phyloP scores from a whole-genome alignment of 345 rosid genomes.

The Euphorbia tirucalli region DNA sequence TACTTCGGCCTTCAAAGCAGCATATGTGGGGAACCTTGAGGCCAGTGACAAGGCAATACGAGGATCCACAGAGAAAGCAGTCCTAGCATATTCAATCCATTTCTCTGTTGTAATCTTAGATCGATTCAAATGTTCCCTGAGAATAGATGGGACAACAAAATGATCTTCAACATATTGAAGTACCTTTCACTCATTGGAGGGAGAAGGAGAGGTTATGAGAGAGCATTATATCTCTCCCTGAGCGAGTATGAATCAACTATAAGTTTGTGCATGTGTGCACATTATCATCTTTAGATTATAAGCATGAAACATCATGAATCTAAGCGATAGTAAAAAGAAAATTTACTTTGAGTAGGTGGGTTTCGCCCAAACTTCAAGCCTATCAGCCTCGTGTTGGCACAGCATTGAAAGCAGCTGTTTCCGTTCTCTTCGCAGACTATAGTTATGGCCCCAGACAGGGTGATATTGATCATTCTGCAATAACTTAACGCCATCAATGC shows the following conservation, averaged over 20 bases:
- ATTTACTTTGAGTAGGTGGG: slow-evolving; percentile 83
- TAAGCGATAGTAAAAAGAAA: background rate
- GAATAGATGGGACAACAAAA: slow-evolving; percentile 23
- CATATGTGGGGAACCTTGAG: slow-evolving; percentile 79
- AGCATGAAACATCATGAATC: background rate
- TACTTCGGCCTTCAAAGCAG: slow-evolving; percentile 71
- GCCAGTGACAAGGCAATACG: slow-evolving; percentile 75
- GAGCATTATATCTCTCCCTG: background rate
- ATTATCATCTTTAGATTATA: background rate
- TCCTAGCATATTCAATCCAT: slow-evolving; percentile 83
- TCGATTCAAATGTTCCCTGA: slow-evolving; percentile 64
- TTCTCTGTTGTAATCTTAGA: slow-evolving; percentile 73
- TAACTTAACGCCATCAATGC: slow-evolving; percentile 19
- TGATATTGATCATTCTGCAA: slow-evolving; percentile 68
- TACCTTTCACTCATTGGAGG: background rate
- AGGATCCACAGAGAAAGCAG: slow-evolving; percentile 90
- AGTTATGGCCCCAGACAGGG: slow-evolving; percentile 97
- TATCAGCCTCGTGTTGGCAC: slow-evolving; percentile 96
- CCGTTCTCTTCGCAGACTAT: slow-evolving; percentile 70
- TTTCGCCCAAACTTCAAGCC: slow-evolving; percentile 99
- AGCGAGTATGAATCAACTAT: background rate
- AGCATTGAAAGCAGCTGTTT: slow-evolving; percentile 93
- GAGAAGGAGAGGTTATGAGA: background rate
- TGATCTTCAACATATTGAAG: slow-evolving; percentile 15
- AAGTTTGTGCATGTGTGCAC: background rate